A percentile compares a stretch with the other conserved stretches of the same genome.
phyloP scores from a whole-genome alignment of 2,329 filamentous ascomycete species.

The Fusarium nelsonii region DNA sequence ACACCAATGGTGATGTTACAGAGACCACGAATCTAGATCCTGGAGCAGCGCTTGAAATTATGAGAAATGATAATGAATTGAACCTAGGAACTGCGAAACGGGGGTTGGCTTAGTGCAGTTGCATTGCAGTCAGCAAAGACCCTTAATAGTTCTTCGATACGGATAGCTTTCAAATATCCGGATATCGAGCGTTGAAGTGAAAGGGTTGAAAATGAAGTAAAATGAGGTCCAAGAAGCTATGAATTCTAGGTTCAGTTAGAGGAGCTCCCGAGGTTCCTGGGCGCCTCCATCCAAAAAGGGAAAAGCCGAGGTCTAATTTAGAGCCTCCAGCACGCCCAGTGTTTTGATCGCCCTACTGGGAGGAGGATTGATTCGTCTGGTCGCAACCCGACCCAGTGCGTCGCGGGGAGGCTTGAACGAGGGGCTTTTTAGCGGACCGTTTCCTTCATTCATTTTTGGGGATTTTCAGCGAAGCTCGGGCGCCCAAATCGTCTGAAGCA shows the following conservation, averaged over 20 bases:
- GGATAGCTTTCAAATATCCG: not conserved
- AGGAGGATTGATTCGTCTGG: slow-evolving; percentile 9
- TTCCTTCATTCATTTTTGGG: not conserved
- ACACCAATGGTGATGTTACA: slow-evolving; percentile 6
- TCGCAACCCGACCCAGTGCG: not conserved
- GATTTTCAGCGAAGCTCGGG: not conserved
- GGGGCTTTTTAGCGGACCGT: slow-evolving; percentile 14
- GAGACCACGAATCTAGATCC: slow-evolving; percentile 26
- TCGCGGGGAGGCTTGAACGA: not conserved
- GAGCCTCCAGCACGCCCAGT: not conserved
- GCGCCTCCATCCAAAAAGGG: slow-evolving; percentile 15
- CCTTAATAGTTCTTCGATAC: not conserved
- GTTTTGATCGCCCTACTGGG: not conserved
- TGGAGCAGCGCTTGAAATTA: not conserved
- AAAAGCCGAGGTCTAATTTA: slow-evolving; percentile 42
- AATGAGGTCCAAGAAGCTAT: slow-evolving; percentile 21
- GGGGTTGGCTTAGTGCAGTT: not conserved
- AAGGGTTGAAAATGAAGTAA: slow-evolving; percentile 7
- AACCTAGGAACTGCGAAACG: not conserved
- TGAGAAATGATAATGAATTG: slow-evolving; percentile 7
- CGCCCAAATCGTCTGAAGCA: slow-evolving; percentile 2
- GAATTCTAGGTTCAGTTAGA: slow-evolving; percentile 13
- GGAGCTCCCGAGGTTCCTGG: slow-evolving; percentile 33
- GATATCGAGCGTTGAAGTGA: not conserved
- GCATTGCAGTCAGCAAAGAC: not conserved